Base-by-base conservation (phyloP, 768 basidiomycete species). In the Leccinum subtestaceum region DNA sequence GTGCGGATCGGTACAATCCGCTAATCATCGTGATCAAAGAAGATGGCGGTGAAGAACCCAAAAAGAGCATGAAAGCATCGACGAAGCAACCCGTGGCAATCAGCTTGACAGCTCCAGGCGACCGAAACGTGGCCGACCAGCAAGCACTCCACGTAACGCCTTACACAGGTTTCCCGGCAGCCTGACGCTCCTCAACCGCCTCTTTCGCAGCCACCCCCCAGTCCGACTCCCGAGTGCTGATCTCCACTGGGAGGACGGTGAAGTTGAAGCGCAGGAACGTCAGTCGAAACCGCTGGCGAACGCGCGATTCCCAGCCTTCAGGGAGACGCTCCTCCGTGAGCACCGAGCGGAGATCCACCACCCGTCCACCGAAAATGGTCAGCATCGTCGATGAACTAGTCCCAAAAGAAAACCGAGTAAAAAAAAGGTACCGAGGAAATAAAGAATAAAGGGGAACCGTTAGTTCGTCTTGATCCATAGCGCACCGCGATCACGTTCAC, bases 311-410 rank as follows among this genome's bases (percentile, higher is more conserved):
- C 88, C 89, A 93, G 10, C 84, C 84, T 0, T 87, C 77, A 0
- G 86, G 86, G 23, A 93, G 67, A 6, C 88, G 82, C 62, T 93
- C 91, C 34, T 93, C 85, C 5, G 78, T 65, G 38, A 93, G 70
- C 32, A 89, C 60, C 1, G 78, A 60, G 52, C 80, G 74, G 27
- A 92, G 65, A 60, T 87, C 87, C 1, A 75, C 69, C 9, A 87
- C 67, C 34, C 78, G 76, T 1, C 90, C 89, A 7, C 88, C 91
- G 62, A 90, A 86, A 55, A 87, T 83, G 1, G 80, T 81, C 10
- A 91, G 72, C 57, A 93, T 61, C 2, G 88, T 88, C 1, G 87
- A 83, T 0, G 86, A 81, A 70, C 88, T 90, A 61, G 58, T 2
- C 29, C 43, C 32, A 34, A 45, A 36, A 56, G 29, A 46, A 25